These are phyloP conservation scores for Gymnopilus junonius DNA, from an alignment of 768 basidiomycete genomes.

Conservation along the genomic window DNA sequence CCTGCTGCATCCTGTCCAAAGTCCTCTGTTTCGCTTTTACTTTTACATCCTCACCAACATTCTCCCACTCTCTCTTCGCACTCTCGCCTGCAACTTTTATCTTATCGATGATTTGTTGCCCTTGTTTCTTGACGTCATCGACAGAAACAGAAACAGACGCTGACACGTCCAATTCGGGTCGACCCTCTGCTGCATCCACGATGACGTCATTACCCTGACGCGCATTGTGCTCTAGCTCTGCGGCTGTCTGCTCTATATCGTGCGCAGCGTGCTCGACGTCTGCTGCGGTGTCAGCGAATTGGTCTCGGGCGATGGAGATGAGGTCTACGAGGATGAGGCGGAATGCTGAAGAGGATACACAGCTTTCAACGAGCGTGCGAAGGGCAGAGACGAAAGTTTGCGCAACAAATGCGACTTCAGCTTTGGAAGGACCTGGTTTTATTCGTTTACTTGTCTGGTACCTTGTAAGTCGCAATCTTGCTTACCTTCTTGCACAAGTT, in stretches of 20 bases:
- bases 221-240: slow-evolving; percentile 31
- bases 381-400: slow-evolving; percentile 31
- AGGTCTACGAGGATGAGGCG: slow-evolving; percentile 38
- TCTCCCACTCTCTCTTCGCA: slow-evolving; percentile 24
- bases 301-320: slow-evolving; percentile 33
- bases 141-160: slow-evolving; percentile 19
- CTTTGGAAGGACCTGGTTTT: slow-evolving; percentile 23
- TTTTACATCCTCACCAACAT: slow-evolving; percentile 21
- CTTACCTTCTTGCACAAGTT: slow-evolving; percentile 21
- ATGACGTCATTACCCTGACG: slow-evolving; percentile 20
- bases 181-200: background rate
- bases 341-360: slow-evolving; percentile 39
- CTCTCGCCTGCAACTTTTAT: slow-evolving; percentile 7
- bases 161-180: slow-evolving; percentile 12
- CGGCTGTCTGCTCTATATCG: slow-evolving; percentile 36
- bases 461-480: background rate
- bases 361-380: slow-evolving; percentile 29
- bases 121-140: slow-evolving; percentile 26
- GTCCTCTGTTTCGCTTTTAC: slow-evolving; percentile 28
- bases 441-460: background rate
- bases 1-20: slow-evolving; percentile 34
- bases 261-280: slow-evolving; percentile 34
- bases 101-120: slow-evolving; percentile 18
- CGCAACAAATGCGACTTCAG: slow-evolving; percentile 33
- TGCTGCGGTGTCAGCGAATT: slow-evolving; percentile 35